These are phyloP conservation scores for Pseudoscleropodium purum DNA, from an alignment of 225 moss, liverwort and hornwort genomes.

Conservation along the genomic window DNA sequence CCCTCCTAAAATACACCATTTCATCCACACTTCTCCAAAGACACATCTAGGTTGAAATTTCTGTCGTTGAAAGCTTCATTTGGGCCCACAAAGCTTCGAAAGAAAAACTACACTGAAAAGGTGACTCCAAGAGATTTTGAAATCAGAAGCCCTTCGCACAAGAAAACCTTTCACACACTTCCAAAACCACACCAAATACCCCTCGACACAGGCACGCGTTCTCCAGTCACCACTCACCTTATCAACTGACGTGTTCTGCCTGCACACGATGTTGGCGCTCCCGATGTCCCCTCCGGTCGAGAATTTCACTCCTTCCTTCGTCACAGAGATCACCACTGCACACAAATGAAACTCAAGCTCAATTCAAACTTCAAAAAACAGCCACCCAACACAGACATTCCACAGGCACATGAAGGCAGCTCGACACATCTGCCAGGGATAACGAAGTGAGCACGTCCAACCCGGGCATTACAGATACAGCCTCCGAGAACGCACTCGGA, in stretches of 20 bases:
- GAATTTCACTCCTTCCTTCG: constrained; percentile 94
- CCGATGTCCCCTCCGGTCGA: constrained; percentile 88
- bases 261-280: constrained; percentile 79
- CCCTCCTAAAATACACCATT: background rate
- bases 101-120: too few relatives aligned
- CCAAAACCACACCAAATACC: background rate
- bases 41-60: background rate
- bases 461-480: background rate
- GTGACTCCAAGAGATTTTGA: background rate
- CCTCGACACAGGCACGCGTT: background rate
- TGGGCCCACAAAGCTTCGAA: too few relatives aligned
- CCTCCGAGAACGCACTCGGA: background rate
- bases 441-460: background rate
- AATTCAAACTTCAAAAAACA: background rate
- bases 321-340: constrained; percentile 87
- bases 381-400: background rate
- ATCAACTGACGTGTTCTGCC: constrained; percentile 85
- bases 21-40: background rate
- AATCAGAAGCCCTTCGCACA: too few relatives aligned
- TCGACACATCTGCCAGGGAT: background rate
- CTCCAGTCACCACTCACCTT: constrained; percentile 21
- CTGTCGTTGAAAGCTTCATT: too few relatives aligned
- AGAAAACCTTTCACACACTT: background rate
- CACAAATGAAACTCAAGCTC: background rate
- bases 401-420: too few relatives aligned